Evolutionary conservation across 2,329 filamentous ascomycete species (phyloP), one percentile per base, ranked within the genome.

Genomic region (Aspergillus sp.): DNA sequence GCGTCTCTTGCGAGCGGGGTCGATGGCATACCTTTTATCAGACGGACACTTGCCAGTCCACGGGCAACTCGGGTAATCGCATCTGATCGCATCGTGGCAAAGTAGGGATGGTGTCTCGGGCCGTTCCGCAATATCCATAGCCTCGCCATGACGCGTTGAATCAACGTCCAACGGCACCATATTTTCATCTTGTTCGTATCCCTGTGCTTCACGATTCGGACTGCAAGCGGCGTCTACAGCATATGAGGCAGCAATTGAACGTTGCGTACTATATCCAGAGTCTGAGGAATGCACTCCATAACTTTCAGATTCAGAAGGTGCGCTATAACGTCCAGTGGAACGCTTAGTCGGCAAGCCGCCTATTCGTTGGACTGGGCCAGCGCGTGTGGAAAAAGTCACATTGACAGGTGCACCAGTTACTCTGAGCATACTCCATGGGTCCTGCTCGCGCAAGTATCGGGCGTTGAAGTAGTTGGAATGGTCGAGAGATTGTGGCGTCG

Each of bases 51-150:
- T 77, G 4, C 72, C 73, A 19, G 64, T 66, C 73, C 73, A 76
- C 2, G 56, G 52, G 45, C 73, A 76, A 12, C 59, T 55, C 0
- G 63, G 64, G 48, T 70, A 66, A 45, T 72, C 67, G 39, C 73
- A 75, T 49, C 62, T 65, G 46, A 73, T 67, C 7, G 58, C 52
- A 17, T 64, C 59, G 19, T 61, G 55, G 66, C 84, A 86, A 54
- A 85, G 75, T 27, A 78, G 69, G 59, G 87, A 86, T 6, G 84
- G 76, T 15, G 81, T 78, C 1, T 79, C 79, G 2, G 87, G 40
- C 8, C 57, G 51, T 8, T 64, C 60, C 8, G 71, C 6, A 75
- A 74, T 33, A 84, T 76, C 59, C 11, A 57, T 52, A 12, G 56
- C 15, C 7, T 63, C 61, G 9, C 46, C 45, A 57, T 55, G 27